phyloP scores from a whole-genome alignment of 2,329 filamentous ascomycete genomes.

The Cylindrodendrum hubeiense region DNA sequence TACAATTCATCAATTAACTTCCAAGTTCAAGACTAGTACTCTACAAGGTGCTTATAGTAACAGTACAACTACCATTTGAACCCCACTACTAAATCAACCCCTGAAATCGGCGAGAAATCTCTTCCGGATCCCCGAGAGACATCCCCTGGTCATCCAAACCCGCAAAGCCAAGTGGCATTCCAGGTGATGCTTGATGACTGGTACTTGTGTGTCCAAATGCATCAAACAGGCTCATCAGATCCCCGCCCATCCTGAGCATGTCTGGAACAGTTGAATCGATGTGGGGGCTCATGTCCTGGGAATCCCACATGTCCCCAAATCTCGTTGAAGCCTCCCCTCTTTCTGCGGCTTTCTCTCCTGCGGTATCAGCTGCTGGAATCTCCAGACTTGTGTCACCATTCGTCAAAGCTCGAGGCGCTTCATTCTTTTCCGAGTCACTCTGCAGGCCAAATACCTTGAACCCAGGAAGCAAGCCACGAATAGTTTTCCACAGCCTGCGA shows the following conservation, averaged over 20 bases:
- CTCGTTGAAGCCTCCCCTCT: neutral
- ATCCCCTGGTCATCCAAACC: constrained; percentile 31
- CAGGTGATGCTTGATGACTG: constrained; percentile 18
- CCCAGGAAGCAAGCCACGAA: constrained; percentile 48
- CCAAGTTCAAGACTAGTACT: no score
- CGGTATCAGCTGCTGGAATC: neutral
- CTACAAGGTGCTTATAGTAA: no score
- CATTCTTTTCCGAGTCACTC: constrained; percentile 21
- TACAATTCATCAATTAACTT: no score
- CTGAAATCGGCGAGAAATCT: constrained; percentile 49
- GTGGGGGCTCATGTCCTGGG: neutral
- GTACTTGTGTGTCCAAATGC: constrained; percentile 46
- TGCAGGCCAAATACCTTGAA: constrained; percentile 45
- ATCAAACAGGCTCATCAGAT: constrained; percentile 52
- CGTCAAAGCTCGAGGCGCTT: neutral
- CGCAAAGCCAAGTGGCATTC: constrained; percentile 17
- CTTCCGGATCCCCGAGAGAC: constrained; percentile 26
- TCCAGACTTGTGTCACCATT: neutral
- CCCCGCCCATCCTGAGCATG: constrained; percentile 49
- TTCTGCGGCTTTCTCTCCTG: neutral
- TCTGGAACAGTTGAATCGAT: constrained; percentile 42
- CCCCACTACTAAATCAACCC: constrained; percentile 39
- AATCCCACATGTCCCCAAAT: constrained; percentile 15
- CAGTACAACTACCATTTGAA: neutral
- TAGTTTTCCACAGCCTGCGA: constrained; percentile 51